phyloP scores from a whole-genome alignment of 2,329 filamentous ascomycete species.

The Alternaria sp. region DNA sequence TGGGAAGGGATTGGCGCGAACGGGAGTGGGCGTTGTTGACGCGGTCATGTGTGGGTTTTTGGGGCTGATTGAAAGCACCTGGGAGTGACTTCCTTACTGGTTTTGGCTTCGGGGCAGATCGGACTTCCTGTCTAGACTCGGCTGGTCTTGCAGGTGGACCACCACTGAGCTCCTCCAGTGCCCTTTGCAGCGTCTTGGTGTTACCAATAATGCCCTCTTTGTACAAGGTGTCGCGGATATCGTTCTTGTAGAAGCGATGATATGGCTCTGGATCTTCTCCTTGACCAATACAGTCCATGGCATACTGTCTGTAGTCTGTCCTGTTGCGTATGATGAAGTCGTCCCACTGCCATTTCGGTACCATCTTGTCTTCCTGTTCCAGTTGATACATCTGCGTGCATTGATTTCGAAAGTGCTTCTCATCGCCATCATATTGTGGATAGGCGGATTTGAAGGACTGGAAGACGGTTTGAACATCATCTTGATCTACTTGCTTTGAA shows the following conservation, averaged over 20 bases:
- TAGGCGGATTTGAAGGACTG: slow-evolving; percentile 42
- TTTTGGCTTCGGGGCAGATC: background rate
- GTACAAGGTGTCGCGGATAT: slow-evolving; percentile 35
- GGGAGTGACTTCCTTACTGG: slow-evolving; percentile 13
- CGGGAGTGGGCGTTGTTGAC: background rate
- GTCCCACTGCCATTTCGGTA: slow-evolving; percentile 49
- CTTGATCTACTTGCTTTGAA: background rate
- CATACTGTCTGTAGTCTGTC: slow-evolving; percentile 41
- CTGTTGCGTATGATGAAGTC: slow-evolving; percentile 47
- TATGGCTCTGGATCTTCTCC: slow-evolving; percentile 38
- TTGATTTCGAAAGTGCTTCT: slow-evolving; percentile 40
- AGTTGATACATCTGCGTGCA: slow-evolving; percentile 39
- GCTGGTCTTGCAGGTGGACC: background rate
- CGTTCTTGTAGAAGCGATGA: slow-evolving; percentile 44
- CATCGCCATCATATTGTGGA: slow-evolving; percentile 43
- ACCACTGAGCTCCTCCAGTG: slow-evolving; percentile 29
- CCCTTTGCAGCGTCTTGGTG: slow-evolving; percentile 23
- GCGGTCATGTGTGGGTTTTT: background rate
- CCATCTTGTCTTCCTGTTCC: slow-evolving; percentile 40
- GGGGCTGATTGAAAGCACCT: slow-evolving; percentile 5
- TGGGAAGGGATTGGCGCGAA: slow-evolving; percentile 28
- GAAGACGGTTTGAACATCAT: slow-evolving; percentile 19
- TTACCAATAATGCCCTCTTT: slow-evolving; percentile 30
- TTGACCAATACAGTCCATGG: slow-evolving; percentile 24
- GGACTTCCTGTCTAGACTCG: background rate